Evolutionary conservation across 805 yeast species (phyloP).

Genomic region (Metschnikowia matae): DNA sequence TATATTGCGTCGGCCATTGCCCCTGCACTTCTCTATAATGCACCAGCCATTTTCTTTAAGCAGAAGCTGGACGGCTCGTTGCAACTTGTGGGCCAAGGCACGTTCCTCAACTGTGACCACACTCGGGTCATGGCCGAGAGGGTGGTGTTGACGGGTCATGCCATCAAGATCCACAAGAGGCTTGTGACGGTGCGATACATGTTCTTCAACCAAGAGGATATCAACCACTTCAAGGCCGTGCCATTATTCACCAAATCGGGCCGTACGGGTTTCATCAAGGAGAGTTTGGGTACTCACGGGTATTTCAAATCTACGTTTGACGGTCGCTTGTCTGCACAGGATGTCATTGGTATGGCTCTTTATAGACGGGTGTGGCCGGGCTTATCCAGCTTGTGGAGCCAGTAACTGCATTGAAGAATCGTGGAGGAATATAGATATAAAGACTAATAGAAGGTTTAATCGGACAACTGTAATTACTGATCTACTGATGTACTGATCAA

Average conservation of each 20-base stretch:
- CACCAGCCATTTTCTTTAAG: conserved; percentile 83
- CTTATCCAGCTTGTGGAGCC: conserved; percentile 29
- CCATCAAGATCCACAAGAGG: conserved; percentile 89
- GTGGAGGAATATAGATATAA: background rate
- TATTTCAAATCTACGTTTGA: conserved; percentile 95
- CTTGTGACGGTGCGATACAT: conserved; percentile 92
- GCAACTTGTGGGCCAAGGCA: conserved; percentile 83
- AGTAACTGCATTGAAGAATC: background rate
- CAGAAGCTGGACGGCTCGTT: conserved; percentile 40
- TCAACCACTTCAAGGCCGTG: conserved; percentile 82
- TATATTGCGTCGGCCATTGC: conserved; percentile 82
- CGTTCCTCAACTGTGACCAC: conserved; percentile 82
- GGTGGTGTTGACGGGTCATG: conserved; percentile 86
- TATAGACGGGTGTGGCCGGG: conserved; percentile 94
- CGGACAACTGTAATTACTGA: too few species aligned
- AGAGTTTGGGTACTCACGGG: conserved; percentile 96
- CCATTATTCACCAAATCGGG: conserved; percentile 93
- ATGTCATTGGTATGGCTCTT: conserved; percentile 87
- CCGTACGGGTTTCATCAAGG: conserved; percentile 90
- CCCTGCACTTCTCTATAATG: conserved; percentile 77
- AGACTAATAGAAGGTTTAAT: background rate
- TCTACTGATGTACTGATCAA: too few species aligned
- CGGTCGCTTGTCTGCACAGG: conserved; percentile 86
- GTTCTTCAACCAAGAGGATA: conserved; percentile 92
- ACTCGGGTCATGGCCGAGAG: conserved; percentile 83